Evolutionary conservation across 1,139 yeast species (phyloP), one percentile per base, ranked within the genome.

Genomic region (Suhomyces terraborum): DNA sequence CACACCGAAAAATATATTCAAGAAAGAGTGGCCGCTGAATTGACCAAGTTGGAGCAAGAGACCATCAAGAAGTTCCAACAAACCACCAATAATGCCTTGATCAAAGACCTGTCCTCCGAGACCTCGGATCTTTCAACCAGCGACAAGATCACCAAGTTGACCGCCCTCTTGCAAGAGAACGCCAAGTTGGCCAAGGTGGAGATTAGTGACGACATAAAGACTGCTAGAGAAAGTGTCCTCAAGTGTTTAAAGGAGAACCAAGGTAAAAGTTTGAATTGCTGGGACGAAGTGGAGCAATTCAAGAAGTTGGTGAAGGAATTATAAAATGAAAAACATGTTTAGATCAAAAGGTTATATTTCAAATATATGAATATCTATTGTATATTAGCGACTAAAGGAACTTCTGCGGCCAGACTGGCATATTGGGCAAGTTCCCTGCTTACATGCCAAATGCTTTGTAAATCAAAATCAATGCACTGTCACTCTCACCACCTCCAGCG

Each of bases 401-500:
- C n/a, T 18, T 12, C n/a, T n/a, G n/a, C n/a, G n/a, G n/a, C n/a
- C n/a, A n/a, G n/a, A n/a, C n/a, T n/a, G n/a, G n/a, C n/a, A n/a
- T n/a, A n/a, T n/a, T n/a, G n/a, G n/a, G n/a, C n/a, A n/a, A n/a
- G n/a, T n/a, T n/a, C n/a, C n/a, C n/a, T n/a, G n/a, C 13, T 54
- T 56, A 67, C 50, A 74, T 58, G 14, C 93, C 95, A 53, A 82
- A 78, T 4, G 88, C 95, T 58, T 84, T 84, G 71, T 93, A 93
- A 41, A 93, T 66, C 51, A 91, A 75, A 47, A 94, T 83, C 64
- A 93, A 78, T 1, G 98, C 98, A 55, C 95, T 82, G 64, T 93
- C 98, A 54, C 95, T 83, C 67, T 94, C 98, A 47, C 98, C 97
- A 39, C 99, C 99, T 35, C 98, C 99, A 7, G 97, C 87, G 50